Base-by-base conservation (phyloP, 1,139 yeast species). In the Debaryomycetaceae sp. region DNA sequence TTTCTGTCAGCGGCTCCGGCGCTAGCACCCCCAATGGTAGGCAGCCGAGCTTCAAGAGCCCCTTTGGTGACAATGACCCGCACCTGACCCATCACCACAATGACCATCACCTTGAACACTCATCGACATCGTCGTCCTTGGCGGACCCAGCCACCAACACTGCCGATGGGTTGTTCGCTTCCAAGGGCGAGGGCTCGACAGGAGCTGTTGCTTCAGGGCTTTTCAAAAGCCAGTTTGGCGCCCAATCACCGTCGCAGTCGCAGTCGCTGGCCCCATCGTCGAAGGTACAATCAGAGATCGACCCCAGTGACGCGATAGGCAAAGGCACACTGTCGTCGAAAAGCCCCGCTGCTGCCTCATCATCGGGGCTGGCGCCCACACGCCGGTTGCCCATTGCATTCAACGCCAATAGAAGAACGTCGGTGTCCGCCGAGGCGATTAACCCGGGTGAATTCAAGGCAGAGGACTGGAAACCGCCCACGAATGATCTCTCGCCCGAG, bases 331-430 rank as follows among this genome's bases (percentile, higher is more conserved):
- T 25, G 5, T 19, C 21, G 11, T 30, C 51, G 5, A 32, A 49
- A 3, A 41, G 35, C n/a, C 27, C 45, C 5, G 39, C 41, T 9
- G 22, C 39, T 4, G 27, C 23, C 9, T 8, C 23, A 6, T 23
- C 25, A 6, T 30, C 30, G 17, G 19, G 20, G 14, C 34, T 36
- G 8, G 38, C 36, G 28, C 24, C 45, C 3, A 39, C 48, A 19
- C 29, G 29, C 9, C 11, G 29, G 9, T 12, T 76, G 31, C 83
- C 83, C 15, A 54, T 62, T 31, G 67, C 75, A 25, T 81, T 83
- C 58, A 83, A 83, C 51, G 86, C 88, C 30, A 77, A 81, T 54
- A 75, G 96, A 63, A 78, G 95, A 63, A 82, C 86, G 4, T 81
- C 93, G 17, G 95, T 86, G 15, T 77, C 88, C 31, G 95, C 95